A percentile compares a stretch with the other conserved stretches of the same genome.
Conservation (phyloP, 1,139 yeast genomes). For the Debaryomycetaceae sp. region DNA sequence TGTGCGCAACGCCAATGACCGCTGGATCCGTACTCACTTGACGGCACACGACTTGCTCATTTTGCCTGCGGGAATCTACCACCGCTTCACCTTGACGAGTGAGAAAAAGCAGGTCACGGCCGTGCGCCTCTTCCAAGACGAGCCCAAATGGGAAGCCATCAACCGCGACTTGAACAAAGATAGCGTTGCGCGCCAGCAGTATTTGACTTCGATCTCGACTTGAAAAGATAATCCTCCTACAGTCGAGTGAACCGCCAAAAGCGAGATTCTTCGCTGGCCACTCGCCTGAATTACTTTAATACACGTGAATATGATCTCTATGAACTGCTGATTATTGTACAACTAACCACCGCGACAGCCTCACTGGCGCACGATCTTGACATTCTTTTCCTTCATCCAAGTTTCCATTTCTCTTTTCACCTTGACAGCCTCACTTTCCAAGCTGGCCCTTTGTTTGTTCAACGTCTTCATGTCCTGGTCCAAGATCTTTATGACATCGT, state of each 20-base stretch:
- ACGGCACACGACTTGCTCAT: conserved; percentile 63
- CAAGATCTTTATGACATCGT: conserved; percentile 67
- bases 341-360: not conserved
- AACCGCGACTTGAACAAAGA: conserved; percentile 43
- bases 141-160: conserved; percentile 94
- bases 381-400: conserved; percentile 66
- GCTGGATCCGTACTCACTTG: conserved; percentile 77
- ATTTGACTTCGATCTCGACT: conserved; percentile 28
- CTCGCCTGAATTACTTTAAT: too few relatives aligned
- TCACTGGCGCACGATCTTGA: conserved; percentile 45
- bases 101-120: conserved; percentile 64
- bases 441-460: conserved; percentile 36
- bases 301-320: not conserved
- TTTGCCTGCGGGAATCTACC: conserved; percentile 90
- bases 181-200: conserved; percentile 29
- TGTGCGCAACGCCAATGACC: conserved; percentile 62
- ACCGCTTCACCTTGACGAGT: conserved; percentile 74
- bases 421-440: conserved; percentile 43
- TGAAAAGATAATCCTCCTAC: conserved; percentile 7
- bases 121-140: conserved; percentile 81
- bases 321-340: not conserved
- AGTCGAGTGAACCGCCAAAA: too few relatives aligned
- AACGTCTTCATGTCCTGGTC: conserved; percentile 52
- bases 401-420: conserved; percentile 54
- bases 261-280: too few relatives aligned